These are phyloP conservation scores for Fraxinus nigra DNA, from an alignment of 305 asterid genomes.

Conservation along the genomic window DNA sequence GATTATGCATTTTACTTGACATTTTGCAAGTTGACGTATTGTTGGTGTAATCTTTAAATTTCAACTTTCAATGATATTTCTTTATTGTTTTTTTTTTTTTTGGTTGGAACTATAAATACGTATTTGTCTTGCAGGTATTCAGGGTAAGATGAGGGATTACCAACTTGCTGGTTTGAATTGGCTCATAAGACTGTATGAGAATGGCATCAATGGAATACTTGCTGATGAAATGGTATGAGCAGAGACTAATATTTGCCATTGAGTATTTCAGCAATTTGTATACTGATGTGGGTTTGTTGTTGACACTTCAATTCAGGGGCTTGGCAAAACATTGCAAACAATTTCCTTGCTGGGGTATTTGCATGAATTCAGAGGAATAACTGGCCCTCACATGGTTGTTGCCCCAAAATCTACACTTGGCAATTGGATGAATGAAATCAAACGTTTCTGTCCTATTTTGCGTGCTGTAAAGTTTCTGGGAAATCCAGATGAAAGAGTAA, in stretches of 20 bases:
- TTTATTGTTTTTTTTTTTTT: slow-evolving; percentile 4
- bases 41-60: not conserved
- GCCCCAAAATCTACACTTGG: slow-evolving; percentile 99
- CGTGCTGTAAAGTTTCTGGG: slow-evolving; percentile 98
- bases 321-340: slow-evolving; percentile 97
- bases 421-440: slow-evolving; percentile 99
- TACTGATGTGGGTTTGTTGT: slow-evolving; percentile 14
- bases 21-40: not conserved
- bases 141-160: slow-evolving; percentile 99
- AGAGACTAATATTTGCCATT: slow-evolving; percentile 1
- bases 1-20: not conserved
- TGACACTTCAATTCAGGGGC: slow-evolving; percentile 53
- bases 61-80: not conserved
- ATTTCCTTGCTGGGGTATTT: slow-evolving; percentile 93
- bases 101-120: slow-evolving; percentile 8
- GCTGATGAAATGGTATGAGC: slow-evolving; percentile 94
- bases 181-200: slow-evolving; percentile 94
- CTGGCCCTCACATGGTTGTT: slow-evolving; percentile 99
- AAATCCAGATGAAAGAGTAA: slow-evolving; percentile 97
- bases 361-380: slow-evolving; percentile 92
- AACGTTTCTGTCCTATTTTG: slow-evolving; percentile 84
- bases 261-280: not conserved
- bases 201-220: slow-evolving; percentile 98
- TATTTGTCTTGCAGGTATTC: slow-evolving; percentile 62
- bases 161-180: slow-evolving; percentile 99